A percentile compares a stretch with the other conserved stretches of the same genome.
phyloP scores from a whole-genome alignment of 148 eudicot species.

The Rhododendron ferrugineum region DNA sequence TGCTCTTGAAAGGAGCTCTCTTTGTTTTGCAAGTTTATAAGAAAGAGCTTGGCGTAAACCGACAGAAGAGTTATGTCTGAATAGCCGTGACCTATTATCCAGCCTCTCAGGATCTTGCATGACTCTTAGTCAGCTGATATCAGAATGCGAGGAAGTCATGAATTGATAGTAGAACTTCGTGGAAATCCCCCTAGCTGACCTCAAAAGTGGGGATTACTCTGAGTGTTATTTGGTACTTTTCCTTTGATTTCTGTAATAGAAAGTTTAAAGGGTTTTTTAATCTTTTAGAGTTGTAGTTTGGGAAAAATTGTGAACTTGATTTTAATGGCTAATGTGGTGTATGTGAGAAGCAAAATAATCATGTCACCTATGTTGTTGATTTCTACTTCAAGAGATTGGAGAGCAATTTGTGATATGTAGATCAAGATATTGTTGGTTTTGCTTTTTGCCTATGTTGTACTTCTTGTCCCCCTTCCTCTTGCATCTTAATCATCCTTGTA shows the following conservation, averaged over 20 bases:
- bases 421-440: background rate
- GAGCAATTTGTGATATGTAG: background rate
- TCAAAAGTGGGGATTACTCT: background rate
- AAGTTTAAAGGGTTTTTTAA: background rate
- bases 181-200: constrained; percentile 5
- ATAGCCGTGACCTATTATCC: background rate
- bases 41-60: background rate
- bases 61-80: background rate
- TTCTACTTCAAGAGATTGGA: background rate
- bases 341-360: background rate
- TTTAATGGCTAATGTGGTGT: background rate
- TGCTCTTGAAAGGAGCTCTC: background rate
- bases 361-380: background rate
- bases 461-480: background rate
- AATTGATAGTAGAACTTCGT: background rate
- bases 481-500: background rate
- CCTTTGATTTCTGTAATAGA: background rate
- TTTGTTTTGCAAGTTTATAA: background rate
- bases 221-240: background rate
- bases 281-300: background rate
- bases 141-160: background rate
- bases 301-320: background rate
- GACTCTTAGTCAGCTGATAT: background rate
- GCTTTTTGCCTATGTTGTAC: background rate
- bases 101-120: background rate